Base-by-base conservation (phyloP, 352 stramenopile species). In the Thalassiosira livingstoniorum region DNA sequence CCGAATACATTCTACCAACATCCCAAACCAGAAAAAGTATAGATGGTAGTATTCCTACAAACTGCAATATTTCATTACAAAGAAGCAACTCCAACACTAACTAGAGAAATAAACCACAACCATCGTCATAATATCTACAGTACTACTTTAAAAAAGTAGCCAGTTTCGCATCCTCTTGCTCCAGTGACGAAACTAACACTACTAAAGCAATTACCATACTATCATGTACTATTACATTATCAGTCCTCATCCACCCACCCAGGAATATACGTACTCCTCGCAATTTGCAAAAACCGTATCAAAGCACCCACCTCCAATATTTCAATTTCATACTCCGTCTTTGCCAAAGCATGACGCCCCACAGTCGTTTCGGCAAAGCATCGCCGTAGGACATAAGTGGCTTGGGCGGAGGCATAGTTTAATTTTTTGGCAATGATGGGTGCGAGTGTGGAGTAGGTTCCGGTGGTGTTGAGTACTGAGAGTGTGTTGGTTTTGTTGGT, bases 271-370 rank as follows among this genome's bases (percentile, higher is more conserved):
- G 89, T 92, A 11, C 31, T 79, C 43, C 87, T 63, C 27, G 80
- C 78, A n/a, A 92, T 65, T 61, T 88, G 77, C 43, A 94, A 81
- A 70, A 92, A 94, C 35, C 87, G 65, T 35, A 94, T 70, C 35
- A 94, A 65, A 43, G 87, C 87, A 35, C 72, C 83, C 42, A 53
- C 80, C 68, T 94, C 89, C 27, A 87, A 71, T 51, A 94, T 90
- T 61, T 94, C 87, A 35, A 90, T 74, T 62, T 92, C 89, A 85
- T 89, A 92, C 2, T 92, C 87, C n/a, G 58, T 55, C 21, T 80
- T 86, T 15, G 85, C 80, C 32, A 70, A 53, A n/a, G 54, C 25
- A 42, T 55, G 55, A 32, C 82, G 81, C 32, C 80, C 66, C n/a
- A 75, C 76, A 35, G 80, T 74, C 37, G 74, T 73, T 61, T 88